Evolutionary conservation across 306 rosid genomes (phyloP).

Genomic region (Vicia villosa): DNA sequence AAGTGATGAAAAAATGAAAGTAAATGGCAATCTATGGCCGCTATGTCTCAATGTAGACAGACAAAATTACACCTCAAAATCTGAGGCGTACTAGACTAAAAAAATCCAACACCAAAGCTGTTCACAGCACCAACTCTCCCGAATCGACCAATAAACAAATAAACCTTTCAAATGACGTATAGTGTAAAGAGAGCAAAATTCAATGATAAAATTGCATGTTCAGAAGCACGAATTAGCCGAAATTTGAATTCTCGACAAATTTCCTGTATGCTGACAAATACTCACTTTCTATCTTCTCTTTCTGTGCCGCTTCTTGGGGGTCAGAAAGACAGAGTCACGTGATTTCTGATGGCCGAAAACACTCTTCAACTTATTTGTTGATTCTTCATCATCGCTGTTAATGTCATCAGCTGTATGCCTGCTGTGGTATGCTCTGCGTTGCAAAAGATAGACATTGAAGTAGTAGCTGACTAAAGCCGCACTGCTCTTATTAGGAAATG

Average conservation of each 20-base stretch:
- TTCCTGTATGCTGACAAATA: conserved; percentile 19
- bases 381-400: conserved; percentile 76
- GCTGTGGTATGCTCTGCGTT: conserved; percentile 73
- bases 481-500: conserved; percentile 66
- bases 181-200: conserved; percentile 21
- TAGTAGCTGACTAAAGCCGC: conserved; percentile 80
- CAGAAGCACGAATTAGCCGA: conserved; percentile 26
- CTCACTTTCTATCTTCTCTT: conserved; percentile 37
- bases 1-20: neutral
- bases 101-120: conserved; percentile 19
- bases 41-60: conserved; percentile 25
- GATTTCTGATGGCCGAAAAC: conserved; percentile 46
- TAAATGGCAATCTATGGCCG: conserved; percentile 7
- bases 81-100: conserved; percentile 30
- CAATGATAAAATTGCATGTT: conserved; percentile 25
- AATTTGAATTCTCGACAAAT: conserved; percentile 4
- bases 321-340: conserved; percentile 41
- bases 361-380: conserved; percentile 39
- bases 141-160: neutral
- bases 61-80: conserved; percentile 16
- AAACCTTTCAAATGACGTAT: conserved; percentile 7
- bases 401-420: conserved; percentile 62
- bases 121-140: conserved; percentile 12
- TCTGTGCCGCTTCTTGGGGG: conserved; percentile 49
- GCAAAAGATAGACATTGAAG: conserved; percentile 78